A percentile compares a stretch with the other conserved stretches of the same genome.
phyloP scores from a whole-genome alignment of 768 basidiomycete genomes.

The Leccinellum rugosiceps region DNA sequence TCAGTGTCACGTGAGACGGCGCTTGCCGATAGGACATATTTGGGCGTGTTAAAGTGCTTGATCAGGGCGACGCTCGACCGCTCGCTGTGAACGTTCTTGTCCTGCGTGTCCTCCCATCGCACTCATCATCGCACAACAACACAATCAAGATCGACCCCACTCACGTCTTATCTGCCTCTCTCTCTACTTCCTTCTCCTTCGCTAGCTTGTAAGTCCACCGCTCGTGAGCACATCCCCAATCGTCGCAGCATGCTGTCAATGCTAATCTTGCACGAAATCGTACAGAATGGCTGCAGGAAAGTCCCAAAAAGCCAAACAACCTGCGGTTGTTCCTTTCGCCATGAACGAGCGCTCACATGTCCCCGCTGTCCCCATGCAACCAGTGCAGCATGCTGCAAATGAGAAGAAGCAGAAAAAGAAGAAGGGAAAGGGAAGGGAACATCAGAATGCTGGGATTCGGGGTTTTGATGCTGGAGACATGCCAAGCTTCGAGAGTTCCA shows the following conservation, averaged over 20 bases:
- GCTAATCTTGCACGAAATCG: conserved; percentile 17
- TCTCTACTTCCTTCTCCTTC: not conserved
- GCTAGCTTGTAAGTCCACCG: conserved; percentile 1
- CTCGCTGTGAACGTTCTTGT: conserved; percentile 16
- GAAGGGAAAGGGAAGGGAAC: conserved; percentile 39
- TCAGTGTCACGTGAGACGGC: conserved; percentile 28
- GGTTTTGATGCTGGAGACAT: conserved; percentile 22
- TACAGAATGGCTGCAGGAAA: conserved; percentile 30
- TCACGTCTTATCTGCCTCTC: not conserved
- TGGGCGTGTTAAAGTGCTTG: conserved; percentile 30
- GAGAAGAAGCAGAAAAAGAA: conserved; percentile 47
- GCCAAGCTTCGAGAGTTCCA: conserved; percentile 22
- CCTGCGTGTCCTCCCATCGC: conserved; percentile 17
- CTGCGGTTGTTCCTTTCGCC: conserved; percentile 3
- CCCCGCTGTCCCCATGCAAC: conserved; percentile 8
- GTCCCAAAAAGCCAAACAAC: conserved; percentile 26
- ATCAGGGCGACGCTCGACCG: conserved; percentile 22
- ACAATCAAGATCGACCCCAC: conserved; percentile 15
- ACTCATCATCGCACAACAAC: conserved; percentile 19
- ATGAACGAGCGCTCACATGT: conserved; percentile 7
- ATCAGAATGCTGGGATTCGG: conserved; percentile 3
- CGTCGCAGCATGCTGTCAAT: not conserved
- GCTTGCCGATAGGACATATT: conserved; percentile 30
- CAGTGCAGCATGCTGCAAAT: conserved; percentile 4
- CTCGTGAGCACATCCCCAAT: conserved; percentile 12